Conservation (phyloP, 306 rosid species). For the Vicia villosa region DNA sequence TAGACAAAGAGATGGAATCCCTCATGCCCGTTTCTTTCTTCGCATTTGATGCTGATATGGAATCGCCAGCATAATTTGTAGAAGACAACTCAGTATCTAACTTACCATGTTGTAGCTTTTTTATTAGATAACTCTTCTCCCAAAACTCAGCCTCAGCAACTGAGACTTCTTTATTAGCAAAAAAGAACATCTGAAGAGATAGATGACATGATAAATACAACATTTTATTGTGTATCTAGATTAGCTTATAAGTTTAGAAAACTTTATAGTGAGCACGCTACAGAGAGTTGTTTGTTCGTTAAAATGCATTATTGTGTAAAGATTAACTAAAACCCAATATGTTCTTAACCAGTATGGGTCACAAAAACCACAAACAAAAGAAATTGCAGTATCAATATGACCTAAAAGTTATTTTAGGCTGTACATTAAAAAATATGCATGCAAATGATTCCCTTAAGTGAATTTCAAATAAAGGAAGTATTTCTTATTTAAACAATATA, state of each 20-base stretch:
- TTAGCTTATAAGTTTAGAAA: slow-evolving; percentile 10
- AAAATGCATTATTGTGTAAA: background rate
- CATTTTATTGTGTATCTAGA: slow-evolving; percentile 10
- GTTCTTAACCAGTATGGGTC: slow-evolving; percentile 20
- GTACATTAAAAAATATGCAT: background rate
- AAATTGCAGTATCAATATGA: slow-evolving; percentile 17
- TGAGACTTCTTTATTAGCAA: slow-evolving; percentile 65
- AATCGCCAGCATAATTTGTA: slow-evolving; percentile 34
- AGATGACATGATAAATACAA: slow-evolving; percentile 32
- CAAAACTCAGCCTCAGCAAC: slow-evolving; percentile 87
- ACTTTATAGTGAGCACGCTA: background rate
- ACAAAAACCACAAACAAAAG: slow-evolving; percentile 14
- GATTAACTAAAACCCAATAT: slow-evolving; percentile 4
- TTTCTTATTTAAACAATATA: slow-evolving; percentile 18
- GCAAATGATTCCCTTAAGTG: slow-evolving; percentile 12
- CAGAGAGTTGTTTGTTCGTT: background rate
- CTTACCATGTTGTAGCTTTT: slow-evolving; percentile 50
- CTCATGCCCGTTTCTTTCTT: slow-evolving; percentile 55
- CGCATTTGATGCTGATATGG: slow-evolving; percentile 41
- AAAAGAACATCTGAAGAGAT: slow-evolving; percentile 79
- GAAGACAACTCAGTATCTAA: slow-evolving; percentile 46
- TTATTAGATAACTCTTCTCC: slow-evolving; percentile 90
- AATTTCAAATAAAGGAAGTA: slow-evolving; percentile 6
- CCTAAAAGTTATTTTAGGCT: slow-evolving; percentile 15
- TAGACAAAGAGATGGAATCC: slow-evolving; percentile 51